Evolutionary conservation across 106 monocot species (phyloP), one percentile per base, ranked within the genome.

Genomic region (Agapanthus africanus): DNA sequence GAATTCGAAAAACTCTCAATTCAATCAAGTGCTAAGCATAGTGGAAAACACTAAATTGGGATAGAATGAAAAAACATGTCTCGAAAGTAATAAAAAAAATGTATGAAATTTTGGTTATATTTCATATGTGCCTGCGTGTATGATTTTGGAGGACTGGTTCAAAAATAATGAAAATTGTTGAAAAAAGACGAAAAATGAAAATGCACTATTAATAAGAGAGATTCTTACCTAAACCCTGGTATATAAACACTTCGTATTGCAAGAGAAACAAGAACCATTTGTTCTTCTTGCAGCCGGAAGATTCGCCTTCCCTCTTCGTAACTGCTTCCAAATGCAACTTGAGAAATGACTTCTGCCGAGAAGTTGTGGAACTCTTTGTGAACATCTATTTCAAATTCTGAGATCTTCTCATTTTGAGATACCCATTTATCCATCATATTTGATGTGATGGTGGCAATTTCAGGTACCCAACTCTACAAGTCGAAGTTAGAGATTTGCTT

Each of bases 271-370:
- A 94, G 85, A 59, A 26, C 63, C 69, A 77, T 74, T 70, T 80
- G 90, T 40, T 94, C 83, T 49, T 94, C 87, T 68, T 90, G 94
- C 78, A 87, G 60, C 68, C 88, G 69, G 32, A 90, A 90, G 5
- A 90, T 76, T 36, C 68, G 71, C 42, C 77, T 85, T 38, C 90
- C 94, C 31, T 94, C 85, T 34, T 87, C 77, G 50, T 75, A 90
- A 76, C 79, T 85, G 50, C 94, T 94, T 31, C 90, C 94, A 68
- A 94, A 90, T 41, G 87, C 90, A 57, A 90, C 82, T 13, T 73
- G 31, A 35, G 90, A 85, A 66, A 94, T 90, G 42, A 83, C 80
- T 44, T 90, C 81, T 59, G 94, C 87, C 22, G 76, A 63, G 19
- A 85, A 77, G 38, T 39, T 65, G 14, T 87, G 87, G 49, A 90